Evolutionary conservation across 2,329 filamentous ascomycete genomes (phyloP).

Genomic region (Aspergillus neotritici): DNA sequence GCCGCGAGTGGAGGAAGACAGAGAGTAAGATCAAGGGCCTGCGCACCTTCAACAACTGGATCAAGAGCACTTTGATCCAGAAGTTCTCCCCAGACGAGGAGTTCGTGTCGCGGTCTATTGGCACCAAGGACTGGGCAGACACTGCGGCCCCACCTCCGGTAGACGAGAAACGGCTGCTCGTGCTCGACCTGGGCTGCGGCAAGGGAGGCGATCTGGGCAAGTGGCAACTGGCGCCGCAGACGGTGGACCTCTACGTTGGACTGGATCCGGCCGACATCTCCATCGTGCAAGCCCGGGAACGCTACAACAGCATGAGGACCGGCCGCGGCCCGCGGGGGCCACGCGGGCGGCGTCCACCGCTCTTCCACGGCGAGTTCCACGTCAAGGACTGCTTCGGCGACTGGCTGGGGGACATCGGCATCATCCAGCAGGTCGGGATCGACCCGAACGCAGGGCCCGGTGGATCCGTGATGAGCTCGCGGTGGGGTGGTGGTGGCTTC

Average conservation of each 20-base stretch:
- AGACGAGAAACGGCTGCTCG: constrained; percentile 58
- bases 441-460: constrained; percentile 62
- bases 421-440: constrained; percentile 82
- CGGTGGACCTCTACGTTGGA: constrained; percentile 88
- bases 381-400: constrained; percentile 91
- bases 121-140: constrained; percentile 41
- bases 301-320: constrained; percentile 68
- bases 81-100: constrained; percentile 85
- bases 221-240: constrained; percentile 90
- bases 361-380: constrained; percentile 83
- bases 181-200: constrained; percentile 91
- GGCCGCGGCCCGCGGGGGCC: constrained; percentile 47
- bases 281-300: constrained; percentile 81
- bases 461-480: constrained; percentile 52
- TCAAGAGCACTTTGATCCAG: constrained; percentile 95
- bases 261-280: constrained; percentile 89
- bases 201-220: constrained; percentile 95
- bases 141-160: constrained; percentile 27
- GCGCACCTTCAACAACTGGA: constrained; percentile 95
- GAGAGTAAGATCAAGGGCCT: constrained; percentile 94
- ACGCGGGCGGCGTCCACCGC: constrained; percentile 46
- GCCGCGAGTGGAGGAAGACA: constrained; percentile 88
- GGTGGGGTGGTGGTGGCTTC: constrained; percentile 71
- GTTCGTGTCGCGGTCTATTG: constrained; percentile 51
- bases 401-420: constrained; percentile 71